Evolutionary conservation across 2,329 filamentous ascomycete species (phyloP).

Genomic region (Fusarium tjaetaba): DNA sequence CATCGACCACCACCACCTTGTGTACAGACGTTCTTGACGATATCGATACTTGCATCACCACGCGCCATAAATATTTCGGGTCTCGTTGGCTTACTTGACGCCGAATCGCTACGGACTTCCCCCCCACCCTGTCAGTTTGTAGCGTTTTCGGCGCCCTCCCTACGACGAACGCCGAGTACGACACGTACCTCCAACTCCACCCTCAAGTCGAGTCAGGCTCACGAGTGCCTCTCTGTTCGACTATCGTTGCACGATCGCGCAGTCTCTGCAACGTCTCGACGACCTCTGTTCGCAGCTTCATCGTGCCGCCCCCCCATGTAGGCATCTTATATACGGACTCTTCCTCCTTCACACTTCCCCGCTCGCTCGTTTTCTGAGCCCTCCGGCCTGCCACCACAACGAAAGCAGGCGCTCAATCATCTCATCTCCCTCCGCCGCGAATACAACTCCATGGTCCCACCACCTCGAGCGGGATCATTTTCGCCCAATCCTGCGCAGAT

Average conservation of each 20-base stretch:
- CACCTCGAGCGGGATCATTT: constrained; percentile 71
- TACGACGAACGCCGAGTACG: constrained; percentile 39
- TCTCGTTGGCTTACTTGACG: constrained; percentile 29
- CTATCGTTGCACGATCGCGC: constrained; percentile 36
- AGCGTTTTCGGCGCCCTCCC: constrained; percentile 37
- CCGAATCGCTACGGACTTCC: constrained; percentile 37
- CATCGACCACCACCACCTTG: constrained; percentile 40
- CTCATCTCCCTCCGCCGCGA: constrained; percentile 45
- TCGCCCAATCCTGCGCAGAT: constrained; percentile 69
- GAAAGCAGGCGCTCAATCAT: constrained; percentile 51
- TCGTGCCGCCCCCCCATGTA: constrained; percentile 48
- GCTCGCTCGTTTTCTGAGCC: constrained; percentile 45
- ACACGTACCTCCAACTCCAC: constrained; percentile 41
- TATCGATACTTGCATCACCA: constrained; percentile 44
- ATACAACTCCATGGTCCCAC: constrained; percentile 66
- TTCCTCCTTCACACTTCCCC: constrained; percentile 43
- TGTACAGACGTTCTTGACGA: constrained; percentile 42
- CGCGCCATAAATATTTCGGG: constrained; percentile 25
- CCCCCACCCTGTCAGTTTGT: constrained; percentile 39
- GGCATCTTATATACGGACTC: constrained; percentile 42
- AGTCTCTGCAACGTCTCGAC: constrained; percentile 26
- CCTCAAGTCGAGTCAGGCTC: constrained; percentile 37
- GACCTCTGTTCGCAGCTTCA: constrained; percentile 23
- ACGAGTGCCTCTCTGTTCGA: constrained; percentile 31
- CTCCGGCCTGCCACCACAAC: constrained; percentile 48